phyloP scores from a whole-genome alignment of 306 rosid species.

The Luffa aegyptiaca region DNA sequence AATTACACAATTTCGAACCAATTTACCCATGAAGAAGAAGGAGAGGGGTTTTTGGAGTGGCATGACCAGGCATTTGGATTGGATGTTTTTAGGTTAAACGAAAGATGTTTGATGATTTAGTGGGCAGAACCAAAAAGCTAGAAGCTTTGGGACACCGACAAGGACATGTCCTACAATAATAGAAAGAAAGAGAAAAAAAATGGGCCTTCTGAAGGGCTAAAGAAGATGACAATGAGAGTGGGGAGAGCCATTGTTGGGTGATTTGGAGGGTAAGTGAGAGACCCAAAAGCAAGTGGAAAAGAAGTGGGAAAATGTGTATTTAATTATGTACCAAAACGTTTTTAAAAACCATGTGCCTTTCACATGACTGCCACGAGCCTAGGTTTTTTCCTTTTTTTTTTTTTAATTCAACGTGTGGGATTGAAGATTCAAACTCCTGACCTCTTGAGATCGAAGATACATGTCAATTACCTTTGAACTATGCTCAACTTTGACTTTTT shows the following conservation, averaged over 20 bases:
- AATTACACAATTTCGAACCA: neutral
- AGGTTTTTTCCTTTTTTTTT: neutral
- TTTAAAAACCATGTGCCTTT: neutral
- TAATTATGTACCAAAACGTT: no score
- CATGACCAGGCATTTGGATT: neutral
- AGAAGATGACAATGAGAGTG: neutral
- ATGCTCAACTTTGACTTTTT: no score
- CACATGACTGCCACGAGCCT: neutral
- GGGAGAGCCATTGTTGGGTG: neutral
- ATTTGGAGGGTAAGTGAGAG: neutral
- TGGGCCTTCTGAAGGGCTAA: neutral
- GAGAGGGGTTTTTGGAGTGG: neutral
- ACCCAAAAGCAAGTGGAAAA: neutral
- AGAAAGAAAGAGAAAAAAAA: neutral
- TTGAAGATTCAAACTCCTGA: no score
- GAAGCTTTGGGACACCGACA: neutral
- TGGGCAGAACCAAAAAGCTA: neutral
- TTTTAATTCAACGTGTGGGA: no score
- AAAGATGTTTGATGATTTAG: neutral
- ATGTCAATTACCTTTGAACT: no score
- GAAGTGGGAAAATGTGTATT: no score
- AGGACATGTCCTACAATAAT: neutral
- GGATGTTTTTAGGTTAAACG: neutral
- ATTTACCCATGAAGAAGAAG: neutral
- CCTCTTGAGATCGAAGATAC: no score